Conservation (phyloP, 225 moss, liverwort and hornwort species). For the Anthoceros angustus region DNA sequence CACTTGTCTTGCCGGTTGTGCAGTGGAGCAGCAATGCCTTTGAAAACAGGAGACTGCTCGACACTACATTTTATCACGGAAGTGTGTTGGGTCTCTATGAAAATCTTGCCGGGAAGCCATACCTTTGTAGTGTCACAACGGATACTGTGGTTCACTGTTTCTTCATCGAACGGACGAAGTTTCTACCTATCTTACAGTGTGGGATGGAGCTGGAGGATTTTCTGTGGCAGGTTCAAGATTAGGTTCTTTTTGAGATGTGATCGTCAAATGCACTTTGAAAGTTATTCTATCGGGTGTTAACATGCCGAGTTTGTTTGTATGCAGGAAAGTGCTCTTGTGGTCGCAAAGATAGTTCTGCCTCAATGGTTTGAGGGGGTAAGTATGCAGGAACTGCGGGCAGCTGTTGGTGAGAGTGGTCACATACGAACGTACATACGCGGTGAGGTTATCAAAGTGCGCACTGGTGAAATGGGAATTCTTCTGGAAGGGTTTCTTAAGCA, state of each 20-base stretch:
- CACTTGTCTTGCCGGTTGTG: not conserved
- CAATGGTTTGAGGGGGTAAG: conserved; percentile 52
- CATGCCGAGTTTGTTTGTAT: conserved; percentile 6
- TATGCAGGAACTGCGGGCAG: conserved; percentile 58
- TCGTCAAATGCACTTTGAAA: not conserved
- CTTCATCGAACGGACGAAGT: conserved; percentile 45
- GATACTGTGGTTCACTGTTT: conserved; percentile 81
- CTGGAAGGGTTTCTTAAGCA: conserved; percentile 81
- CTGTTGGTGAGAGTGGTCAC: conserved; percentile 35
- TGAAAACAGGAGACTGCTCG: conserved; percentile 30
- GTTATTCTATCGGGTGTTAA: not conserved
- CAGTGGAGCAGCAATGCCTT: conserved; percentile 62
- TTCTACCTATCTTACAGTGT: conserved; percentile 19
- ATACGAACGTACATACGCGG: conserved; percentile 69
- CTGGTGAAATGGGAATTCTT: conserved; percentile 46
- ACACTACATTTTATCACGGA: conserved; percentile 69
- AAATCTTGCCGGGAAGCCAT: conserved; percentile 61
- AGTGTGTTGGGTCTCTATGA: conserved; percentile 88
- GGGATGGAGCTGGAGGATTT: conserved; percentile 58
- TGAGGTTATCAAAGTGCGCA: conserved; percentile 62
- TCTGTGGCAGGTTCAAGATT: conserved; percentile 65
- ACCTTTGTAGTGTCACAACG: conserved; percentile 47
- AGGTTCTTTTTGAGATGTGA: not conserved
- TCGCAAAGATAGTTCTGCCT: conserved; percentile 57
- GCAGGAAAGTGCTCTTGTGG: conserved; percentile 73